Conservation (phyloP, 1,139 yeast genomes). For the Debaryomyces coudertii region DNA sequence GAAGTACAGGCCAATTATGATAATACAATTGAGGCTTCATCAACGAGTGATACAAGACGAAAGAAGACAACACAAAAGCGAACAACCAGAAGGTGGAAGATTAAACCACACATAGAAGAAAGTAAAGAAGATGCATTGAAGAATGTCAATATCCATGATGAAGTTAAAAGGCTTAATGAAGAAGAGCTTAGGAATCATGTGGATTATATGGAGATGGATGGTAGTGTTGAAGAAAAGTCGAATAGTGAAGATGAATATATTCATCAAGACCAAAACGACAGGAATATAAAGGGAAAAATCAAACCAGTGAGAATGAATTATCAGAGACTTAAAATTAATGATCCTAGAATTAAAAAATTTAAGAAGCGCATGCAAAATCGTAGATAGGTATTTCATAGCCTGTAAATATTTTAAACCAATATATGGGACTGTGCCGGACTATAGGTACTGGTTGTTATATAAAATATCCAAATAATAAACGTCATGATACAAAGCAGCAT, state of each 20-base stretch:
- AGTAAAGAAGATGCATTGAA: conserved; percentile 31
- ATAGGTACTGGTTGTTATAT: no score
- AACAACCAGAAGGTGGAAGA: conserved; percentile 61
- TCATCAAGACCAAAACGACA: conserved; percentile 12
- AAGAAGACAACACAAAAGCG: conserved; percentile 59
- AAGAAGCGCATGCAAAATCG: conserved; percentile 20
- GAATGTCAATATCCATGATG: conserved; percentile 44
- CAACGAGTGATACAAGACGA: conserved; percentile 21
- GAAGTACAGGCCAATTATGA: conserved; percentile 18
- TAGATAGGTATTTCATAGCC: neutral
- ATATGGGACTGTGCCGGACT: neutral
- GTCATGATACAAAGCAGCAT: no score
- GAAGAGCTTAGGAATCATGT: conserved; percentile 23
- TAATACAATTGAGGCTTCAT: conserved; percentile 16
- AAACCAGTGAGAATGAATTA: conserved; percentile 44
- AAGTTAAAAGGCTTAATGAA: conserved; percentile 35
- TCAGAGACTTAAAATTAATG: conserved; percentile 48
- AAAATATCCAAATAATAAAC: no score
- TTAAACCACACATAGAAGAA: conserved; percentile 44
- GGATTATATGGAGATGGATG: conserved; percentile 26
- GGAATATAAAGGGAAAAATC: conserved; percentile 25
- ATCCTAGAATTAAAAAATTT: conserved; percentile 35
- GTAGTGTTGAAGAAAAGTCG: conserved; percentile 23
- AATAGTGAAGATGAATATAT: conserved; percentile 24
- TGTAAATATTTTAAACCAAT: neutral